Evolutionary conservation across 2,329 filamentous ascomycete species (phyloP), one percentile per base, ranked within the genome.

Genomic region (Aureobasidium mangrovei): DNA sequence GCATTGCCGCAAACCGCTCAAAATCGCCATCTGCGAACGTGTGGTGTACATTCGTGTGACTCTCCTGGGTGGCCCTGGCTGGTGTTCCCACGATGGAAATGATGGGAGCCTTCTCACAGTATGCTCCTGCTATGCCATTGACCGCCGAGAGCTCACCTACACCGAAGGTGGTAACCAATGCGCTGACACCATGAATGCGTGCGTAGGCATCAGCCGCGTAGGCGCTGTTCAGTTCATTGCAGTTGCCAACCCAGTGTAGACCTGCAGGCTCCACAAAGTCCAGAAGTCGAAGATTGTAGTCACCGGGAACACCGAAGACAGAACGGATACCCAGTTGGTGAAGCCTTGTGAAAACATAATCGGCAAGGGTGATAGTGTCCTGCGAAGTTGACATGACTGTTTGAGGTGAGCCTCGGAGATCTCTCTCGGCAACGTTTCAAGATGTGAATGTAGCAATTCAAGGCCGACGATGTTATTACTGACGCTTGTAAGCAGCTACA

Each of bases 1-100:
- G 86, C 85, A 95, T 94, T 64, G 87, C 80, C 60, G 82, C 78
- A 68, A 94, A 95, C 54, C 89, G 86, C 58, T 86, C 83, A 70
- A 87, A 94, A 70, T 94, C 85, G 56, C 88, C 72, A 62, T 74
- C 72, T 45, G 72, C 73, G 32, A 62, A 57, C 0, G 72, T 74
- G 60, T 75, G 74, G 58, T 76, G 74, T n/a, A 76, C 64, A 8
- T 74, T 65, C 40, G 69, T 67, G 46, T 70, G 68, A 59, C 69
- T 65, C 38, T 66, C 65, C 60, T 74, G 70, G 1, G 69, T 67
- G 7, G 62, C 40, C 8, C 69, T 72, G 6, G 70, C 69, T 3
- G 73, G 72, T 32, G 70, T 70, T 35, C 73, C 73, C 24, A 75
- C 73, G 31, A 75, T 74, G 62, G 75, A 73, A 4, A 75, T 67